A percentile compares a stretch with the other conserved stretches of the same genome.
phyloP scores from a whole-genome alignment of 1,139 yeast genomes.

The Protomyces inundatus region DNA sequence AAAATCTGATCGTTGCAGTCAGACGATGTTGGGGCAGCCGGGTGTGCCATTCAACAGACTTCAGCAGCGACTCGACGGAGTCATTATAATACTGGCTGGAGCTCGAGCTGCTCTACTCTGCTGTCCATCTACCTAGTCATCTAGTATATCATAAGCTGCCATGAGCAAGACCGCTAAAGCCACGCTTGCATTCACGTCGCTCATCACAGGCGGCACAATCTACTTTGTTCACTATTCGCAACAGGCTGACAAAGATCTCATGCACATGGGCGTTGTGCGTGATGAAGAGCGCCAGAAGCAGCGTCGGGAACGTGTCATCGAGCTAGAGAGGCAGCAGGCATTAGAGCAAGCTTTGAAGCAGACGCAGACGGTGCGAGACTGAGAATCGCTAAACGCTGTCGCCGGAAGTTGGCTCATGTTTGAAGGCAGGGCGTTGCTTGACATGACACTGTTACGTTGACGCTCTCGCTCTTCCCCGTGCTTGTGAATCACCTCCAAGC shows the following conservation, averaged over 20 bases:
- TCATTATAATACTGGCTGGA: background rate
- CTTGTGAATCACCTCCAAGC: too few relatives aligned
- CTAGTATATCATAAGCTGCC: background rate
- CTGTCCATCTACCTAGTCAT: background rate
- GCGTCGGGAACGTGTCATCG: slow-evolving; percentile 31
- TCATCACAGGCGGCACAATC: slow-evolving; percentile 30
- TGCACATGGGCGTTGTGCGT: slow-evolving; percentile 33
- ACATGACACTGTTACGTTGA: too few relatives aligned
- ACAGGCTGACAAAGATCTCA: slow-evolving; percentile 29
- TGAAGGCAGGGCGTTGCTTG: too few relatives aligned
- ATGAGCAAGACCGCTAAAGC: slow-evolving; percentile 33
- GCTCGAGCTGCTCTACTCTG: background rate
- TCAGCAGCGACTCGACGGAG: background rate
- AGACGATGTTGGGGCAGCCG: background rate
- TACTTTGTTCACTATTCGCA: slow-evolving; percentile 33
- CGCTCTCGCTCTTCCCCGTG: too few relatives aligned
- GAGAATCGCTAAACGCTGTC: too few relatives aligned
- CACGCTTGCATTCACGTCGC: slow-evolving; percentile 29
- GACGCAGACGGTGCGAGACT: slow-evolving; percentile 9
- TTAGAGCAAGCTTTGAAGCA: slow-evolving; percentile 32
- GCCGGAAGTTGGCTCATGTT: too few relatives aligned
- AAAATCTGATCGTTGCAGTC: background rate
- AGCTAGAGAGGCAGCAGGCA: slow-evolving; percentile 31
- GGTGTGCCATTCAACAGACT: background rate
- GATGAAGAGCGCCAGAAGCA: slow-evolving; percentile 33